Evolutionary conservation across 352 stramenopile genomes (phyloP), one percentile per base, ranked within the genome.

Genomic region (Phytophthora sp.): DNA sequence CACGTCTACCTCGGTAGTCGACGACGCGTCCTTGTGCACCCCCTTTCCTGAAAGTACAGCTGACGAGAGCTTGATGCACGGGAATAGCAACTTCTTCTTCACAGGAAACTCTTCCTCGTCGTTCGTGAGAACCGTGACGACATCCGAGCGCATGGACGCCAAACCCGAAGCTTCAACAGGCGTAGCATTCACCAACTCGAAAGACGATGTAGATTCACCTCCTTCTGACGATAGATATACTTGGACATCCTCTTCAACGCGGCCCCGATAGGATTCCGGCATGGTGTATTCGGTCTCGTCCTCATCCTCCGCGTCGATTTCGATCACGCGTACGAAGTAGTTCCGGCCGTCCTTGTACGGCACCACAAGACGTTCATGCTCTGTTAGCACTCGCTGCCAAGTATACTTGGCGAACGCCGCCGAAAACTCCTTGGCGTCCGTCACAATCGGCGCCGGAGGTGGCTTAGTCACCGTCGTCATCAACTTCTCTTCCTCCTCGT

Each of bases 41-140:
- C 79, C 83, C 17, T 72, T 76, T 11, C 89, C 89, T 0, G 88
- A 82, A 23, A 95, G 67, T 28, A 95, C 89, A 11, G 86, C 88
- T 0, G 76, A 91, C 44, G 88, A 95, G 8, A 97, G 77, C 39
- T 86, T 88, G 56, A 97, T 95, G 49, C 90, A 97, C 50, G 88
- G 88, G 54, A 92, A 94, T 6, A 97, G 69, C 9, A 97, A 71
- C 55, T 92, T 94, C 64, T 94, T 93, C 70, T 94, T 92, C 39
- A 97, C 88, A 0, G 88, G 88, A 49, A 97, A 97, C 64, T 91
- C 83, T 46, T 97, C 90, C 18, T 92, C 87, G 49, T 97, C 90
- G 44, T 69, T 93, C 9, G 85, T 95, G 2, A 81, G 26, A 20
- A 96, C 87, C 3, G 84, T 77, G 12, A 97, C 88, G 26, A 96